Percentiles rank a stretch among this genome's conserved stretches.
Conservation (phyloP, 1,284 basidiomycete genomes). For the Ustilago cynodontis region DNA sequence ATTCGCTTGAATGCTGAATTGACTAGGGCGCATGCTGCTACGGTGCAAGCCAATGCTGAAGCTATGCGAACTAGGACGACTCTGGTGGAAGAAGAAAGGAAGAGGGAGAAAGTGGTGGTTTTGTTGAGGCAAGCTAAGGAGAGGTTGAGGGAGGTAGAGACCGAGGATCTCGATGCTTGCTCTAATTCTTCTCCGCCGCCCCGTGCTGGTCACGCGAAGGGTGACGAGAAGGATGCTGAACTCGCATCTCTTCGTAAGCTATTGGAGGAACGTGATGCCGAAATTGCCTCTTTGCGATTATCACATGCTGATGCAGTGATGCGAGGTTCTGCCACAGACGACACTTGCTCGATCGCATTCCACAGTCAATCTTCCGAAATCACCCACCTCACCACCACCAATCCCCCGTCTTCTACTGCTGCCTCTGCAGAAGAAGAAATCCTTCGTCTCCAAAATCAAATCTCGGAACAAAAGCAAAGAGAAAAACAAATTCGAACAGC, state of each 20-base stretch:
- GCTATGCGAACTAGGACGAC: slow-evolving; percentile 26
- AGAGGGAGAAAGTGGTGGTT: slow-evolving; percentile 44
- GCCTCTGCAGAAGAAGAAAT: slow-evolving; percentile 18
- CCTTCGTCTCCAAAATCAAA: slow-evolving; percentile 26
- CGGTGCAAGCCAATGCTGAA: slow-evolving; percentile 45
- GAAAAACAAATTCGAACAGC: slow-evolving; percentile 60
- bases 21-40: slow-evolving; percentile 39
- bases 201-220: neutral
- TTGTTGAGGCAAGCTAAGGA: slow-evolving; percentile 40
- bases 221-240: neutral
- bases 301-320: slow-evolving; percentile 41
- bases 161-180: neutral
- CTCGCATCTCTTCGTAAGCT: slow-evolving; percentile 15
- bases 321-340: too few species aligned
- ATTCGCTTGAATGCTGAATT: slow-evolving; percentile 46
- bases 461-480: slow-evolving; percentile 47
- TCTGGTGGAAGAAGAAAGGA: slow-evolving; percentile 42
- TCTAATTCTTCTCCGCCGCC: neutral
- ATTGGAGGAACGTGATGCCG: slow-evolving; percentile 35
- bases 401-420: neutral
- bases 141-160: slow-evolving; percentile 35
- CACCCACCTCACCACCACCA: neutral
- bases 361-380: neutral
- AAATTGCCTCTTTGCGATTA: slow-evolving; percentile 36
- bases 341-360: too few species aligned